Percentiles rank a stretch among this genome's conserved stretches.
Conservation (phyloP, 164 flowering plant genomes). For the Amborella trichopoda region DNA sequence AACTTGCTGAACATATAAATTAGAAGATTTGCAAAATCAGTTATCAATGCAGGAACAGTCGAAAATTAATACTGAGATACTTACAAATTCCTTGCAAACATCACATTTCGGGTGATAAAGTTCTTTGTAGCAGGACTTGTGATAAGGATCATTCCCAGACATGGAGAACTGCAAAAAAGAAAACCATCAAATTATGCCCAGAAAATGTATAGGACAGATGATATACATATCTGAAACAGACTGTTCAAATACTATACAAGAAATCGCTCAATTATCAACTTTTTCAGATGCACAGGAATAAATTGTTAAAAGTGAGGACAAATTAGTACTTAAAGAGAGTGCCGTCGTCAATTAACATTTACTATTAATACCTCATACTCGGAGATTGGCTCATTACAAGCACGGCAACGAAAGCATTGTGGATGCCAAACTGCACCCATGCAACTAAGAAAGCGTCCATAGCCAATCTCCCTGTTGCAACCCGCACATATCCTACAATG, state of each 20-base stretch:
- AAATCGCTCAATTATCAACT: too few species aligned
- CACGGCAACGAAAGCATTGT: conserved; percentile 86
- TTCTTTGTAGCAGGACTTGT: conserved; percentile 88
- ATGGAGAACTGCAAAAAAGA: conserved; percentile 60
- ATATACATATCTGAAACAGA: neutral
- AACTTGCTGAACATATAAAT: too few species aligned
- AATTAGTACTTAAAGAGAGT: too few species aligned
- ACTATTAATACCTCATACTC: conserved; percentile 79
- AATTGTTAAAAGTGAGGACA: too few species aligned
- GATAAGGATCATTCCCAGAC: conserved; percentile 69
- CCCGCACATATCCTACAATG: conserved; percentile 73
- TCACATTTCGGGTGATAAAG: conserved; percentile 92
- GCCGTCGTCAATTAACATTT: too few species aligned
- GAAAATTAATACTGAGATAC: conserved; percentile 13
- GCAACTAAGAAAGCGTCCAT: conserved; percentile 86
- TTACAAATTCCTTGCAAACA: conserved; percentile 79
- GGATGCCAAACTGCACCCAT: conserved; percentile 95
- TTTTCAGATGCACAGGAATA: too few species aligned
- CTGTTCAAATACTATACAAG: too few species aligned
- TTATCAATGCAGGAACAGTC: neutral
- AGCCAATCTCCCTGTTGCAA: conserved; percentile 79
- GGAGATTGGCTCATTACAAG: conserved; percentile 71
- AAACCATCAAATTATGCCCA: neutral
- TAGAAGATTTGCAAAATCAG: too few species aligned
- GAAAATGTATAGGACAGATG: neutral